Base-by-base conservation (phyloP, 2,329 filamentous ascomycete species). In the Apiospora aurea region DNA sequence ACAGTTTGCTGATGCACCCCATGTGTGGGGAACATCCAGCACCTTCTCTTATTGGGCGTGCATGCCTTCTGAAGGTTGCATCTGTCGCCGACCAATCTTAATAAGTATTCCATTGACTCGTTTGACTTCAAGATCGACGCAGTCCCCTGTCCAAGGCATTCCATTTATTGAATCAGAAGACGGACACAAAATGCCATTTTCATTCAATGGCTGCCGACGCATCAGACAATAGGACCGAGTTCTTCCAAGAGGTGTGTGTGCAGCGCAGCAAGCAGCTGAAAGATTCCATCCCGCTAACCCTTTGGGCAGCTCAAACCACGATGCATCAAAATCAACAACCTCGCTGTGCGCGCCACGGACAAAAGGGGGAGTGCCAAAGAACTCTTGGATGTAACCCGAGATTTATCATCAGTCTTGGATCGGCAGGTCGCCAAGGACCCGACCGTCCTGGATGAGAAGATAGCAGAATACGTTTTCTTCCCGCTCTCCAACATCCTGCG, bases 381-480 rank as follows among this genome's bases (percentile, higher is more conserved):
- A 70, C 80, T 92, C 66, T 79, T 83, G 38, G 79, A 82, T 10
- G 83, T 88, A 38, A 84, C 83, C 1, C 79, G 81, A 34, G 82
- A 86, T 72, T 80, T 91, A 2, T 81, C 85, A 43, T 74, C 75
- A 29, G 80, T 88, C n/a, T 81, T 91, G 5, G 78, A 85, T 64
- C 78, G 79, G 44, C 87, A 87, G 76, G 76, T 83, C 41, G 77
- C 80, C 57, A 78, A 77, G 34, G 85, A 89, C 74, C 80, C 84
- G 2, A 79, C 83, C 1, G 83, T 85, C 0, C 81, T 98, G 24
- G 94, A 98, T 80, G 88, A 91, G 70, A 96, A 95, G 80, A 85
- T 98, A 24, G 94, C 95, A 18, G 95, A 98, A 84, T 99, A 98
- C 85, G 89, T 93, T 78, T 98, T 98, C 85, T 97, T 98, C 74